These are phyloP conservation scores for Prunus mume DNA, from an alignment of 306 rosid species.

Conservation along the genomic window DNA sequence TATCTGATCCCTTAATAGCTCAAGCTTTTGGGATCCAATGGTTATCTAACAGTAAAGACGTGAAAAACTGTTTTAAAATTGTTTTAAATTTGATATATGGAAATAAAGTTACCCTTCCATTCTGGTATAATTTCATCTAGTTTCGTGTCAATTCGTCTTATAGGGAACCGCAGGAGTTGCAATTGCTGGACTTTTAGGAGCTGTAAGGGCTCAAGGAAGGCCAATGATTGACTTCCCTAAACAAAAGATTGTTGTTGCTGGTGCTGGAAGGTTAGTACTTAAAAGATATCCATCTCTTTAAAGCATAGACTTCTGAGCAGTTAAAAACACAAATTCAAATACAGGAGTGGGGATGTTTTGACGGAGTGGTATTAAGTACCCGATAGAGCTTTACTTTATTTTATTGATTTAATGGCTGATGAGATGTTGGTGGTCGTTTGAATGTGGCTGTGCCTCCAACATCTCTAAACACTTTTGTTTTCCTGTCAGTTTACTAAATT, in stretches of 20 bases:
- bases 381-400: background rate
- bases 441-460: background rate
- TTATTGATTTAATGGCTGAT: background rate
- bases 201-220: constrained; percentile 99
- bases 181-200: constrained; percentile 95
- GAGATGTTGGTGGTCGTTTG: background rate
- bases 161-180: constrained; percentile 99
- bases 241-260: constrained; percentile 98
- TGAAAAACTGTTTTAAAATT: background rate
- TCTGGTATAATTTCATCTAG: constrained; percentile 4
- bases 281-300: background rate
- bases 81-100: background rate
- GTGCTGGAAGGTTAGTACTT: constrained; percentile 92
- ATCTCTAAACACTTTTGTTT: background rate
- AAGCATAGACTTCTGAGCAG: background rate
- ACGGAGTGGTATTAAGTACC: background rate
- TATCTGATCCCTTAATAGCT: background rate
- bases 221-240: constrained; percentile 98
- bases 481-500: background rate
- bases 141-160: constrained; percentile 17
- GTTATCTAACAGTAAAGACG: background rate
- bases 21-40: background rate
- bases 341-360: background rate
- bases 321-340: background rate
- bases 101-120: background rate